Evolutionary conservation across 257 asterid genomes (phyloP).

Genomic region (Buddleja alternifolia): DNA sequence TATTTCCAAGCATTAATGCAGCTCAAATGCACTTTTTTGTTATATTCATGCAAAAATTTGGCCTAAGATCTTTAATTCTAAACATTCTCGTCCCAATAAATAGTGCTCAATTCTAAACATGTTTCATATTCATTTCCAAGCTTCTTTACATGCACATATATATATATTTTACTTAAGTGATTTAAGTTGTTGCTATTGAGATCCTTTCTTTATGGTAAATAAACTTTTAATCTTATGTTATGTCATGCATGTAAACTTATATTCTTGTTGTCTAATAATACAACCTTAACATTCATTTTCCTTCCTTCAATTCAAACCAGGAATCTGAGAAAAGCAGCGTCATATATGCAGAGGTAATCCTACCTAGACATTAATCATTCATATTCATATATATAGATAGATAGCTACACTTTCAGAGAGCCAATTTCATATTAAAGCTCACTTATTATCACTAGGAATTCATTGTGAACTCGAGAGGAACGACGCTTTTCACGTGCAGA

Average conservation of each 20-base stretch:
- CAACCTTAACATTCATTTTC: neutral
- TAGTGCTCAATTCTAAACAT: no score
- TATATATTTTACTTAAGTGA: no score
- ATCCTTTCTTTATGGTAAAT: neutral
- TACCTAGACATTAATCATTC: neutral
- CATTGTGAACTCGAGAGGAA: conserved; percentile 44
- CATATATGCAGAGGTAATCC: conserved; percentile 33
- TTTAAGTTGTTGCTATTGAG: neutral
- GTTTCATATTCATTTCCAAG: neutral
- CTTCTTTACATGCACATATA: neutral
- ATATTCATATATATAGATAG: neutral
- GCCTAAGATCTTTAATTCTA: no score
- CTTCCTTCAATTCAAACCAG: neutral
- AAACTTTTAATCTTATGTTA: neutral
- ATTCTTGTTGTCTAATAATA: neutral
- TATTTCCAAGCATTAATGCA: no score
- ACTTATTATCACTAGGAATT: conserved; percentile 28
- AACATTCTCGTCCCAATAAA: no score
- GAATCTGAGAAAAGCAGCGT: conserved; percentile 10
- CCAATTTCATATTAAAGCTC: no score
- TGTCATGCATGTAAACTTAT: neutral
- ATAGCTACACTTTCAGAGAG: neutral
- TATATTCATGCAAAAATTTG: no score
- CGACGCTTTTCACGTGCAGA: conserved; percentile 44
- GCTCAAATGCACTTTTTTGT: no score